phyloP scores from a whole-genome alignment of 2,329 filamentous ascomycete genomes.

The Alternaria sp. region DNA sequence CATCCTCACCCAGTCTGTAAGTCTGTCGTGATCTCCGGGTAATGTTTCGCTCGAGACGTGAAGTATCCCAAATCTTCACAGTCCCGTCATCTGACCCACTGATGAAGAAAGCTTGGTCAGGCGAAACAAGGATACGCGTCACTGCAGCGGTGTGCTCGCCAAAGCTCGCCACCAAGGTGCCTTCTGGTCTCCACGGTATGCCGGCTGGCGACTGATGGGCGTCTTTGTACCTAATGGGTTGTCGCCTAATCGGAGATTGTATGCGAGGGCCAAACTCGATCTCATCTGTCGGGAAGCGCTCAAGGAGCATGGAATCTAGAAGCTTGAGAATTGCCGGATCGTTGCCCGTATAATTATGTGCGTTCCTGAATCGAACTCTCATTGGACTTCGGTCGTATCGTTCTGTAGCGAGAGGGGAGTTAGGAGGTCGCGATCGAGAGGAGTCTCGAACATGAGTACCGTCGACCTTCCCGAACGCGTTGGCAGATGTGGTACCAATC shows the following conservation, averaged over 20 bases:
- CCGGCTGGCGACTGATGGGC: conserved; percentile 56
- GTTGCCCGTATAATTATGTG: conserved; percentile 86
- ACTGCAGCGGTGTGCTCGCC: conserved; percentile 84
- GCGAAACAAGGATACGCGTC: conserved; percentile 80
- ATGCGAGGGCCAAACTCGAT: conserved; percentile 80
- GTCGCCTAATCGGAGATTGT: conserved; percentile 65
- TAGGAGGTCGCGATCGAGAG: conserved; percentile 35
- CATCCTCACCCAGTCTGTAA: conserved; percentile 73
- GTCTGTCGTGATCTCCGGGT: conserved; percentile 86
- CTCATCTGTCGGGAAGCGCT: conserved; percentile 65
- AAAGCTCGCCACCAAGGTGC: conserved; percentile 84
- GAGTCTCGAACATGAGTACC: conserved; percentile 48
- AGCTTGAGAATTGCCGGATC: conserved; percentile 66
- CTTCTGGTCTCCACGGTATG: conserved; percentile 81
- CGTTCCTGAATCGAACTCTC: conserved; percentile 61
- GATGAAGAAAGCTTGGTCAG: conserved; percentile 93
- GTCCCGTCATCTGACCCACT: conserved; percentile 90
- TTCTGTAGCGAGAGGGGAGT: conserved; percentile 39
- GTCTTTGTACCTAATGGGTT: conserved; percentile 61
- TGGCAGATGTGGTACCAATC: conserved; percentile 67
- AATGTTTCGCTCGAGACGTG: conserved; percentile 87
- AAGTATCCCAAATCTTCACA: conserved; percentile 93
- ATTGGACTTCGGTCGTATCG: conserved; percentile 40
- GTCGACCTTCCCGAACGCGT: conserved; percentile 70
- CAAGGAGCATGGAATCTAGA: conserved; percentile 83